Evolutionary conservation across 2,329 filamentous ascomycete species (phyloP).

Genomic region (Phialemoniopsis sp.): DNA sequence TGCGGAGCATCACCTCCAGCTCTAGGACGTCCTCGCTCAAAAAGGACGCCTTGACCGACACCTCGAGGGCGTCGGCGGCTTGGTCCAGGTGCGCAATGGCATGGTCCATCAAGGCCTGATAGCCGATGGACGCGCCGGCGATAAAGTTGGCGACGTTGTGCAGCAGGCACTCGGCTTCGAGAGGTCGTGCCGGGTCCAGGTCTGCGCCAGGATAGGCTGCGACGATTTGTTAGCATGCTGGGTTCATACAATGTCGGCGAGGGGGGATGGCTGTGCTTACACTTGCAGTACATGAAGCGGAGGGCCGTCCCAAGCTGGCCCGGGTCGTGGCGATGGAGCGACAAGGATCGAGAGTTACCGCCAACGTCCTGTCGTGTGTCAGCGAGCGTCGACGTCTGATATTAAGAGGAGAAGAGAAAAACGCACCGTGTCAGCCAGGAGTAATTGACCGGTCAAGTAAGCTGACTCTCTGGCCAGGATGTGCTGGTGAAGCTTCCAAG

Average conservation of each 20-base stretch:
- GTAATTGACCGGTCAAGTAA: slow-evolving; percentile 4
- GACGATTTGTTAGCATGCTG: slow-evolving; percentile 1
- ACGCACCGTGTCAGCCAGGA: neutral
- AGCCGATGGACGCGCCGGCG: slow-evolving; percentile 15
- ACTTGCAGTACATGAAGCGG: slow-evolving; percentile 19
- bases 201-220: slow-evolving; percentile 10
- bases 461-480: slow-evolving; percentile 6
- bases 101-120: slow-evolving; percentile 15
- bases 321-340: slow-evolving; percentile 8
- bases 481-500: slow-evolving; percentile 7
- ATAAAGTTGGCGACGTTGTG: slow-evolving; percentile 18
- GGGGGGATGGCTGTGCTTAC: slow-evolving; percentile 12
- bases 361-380: slow-evolving; percentile 1
- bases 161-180: slow-evolving; percentile 11
- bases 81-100: slow-evolving; percentile 52
- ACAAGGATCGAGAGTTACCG: slow-evolving; percentile 2
- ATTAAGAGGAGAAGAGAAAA: neutral
- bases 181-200: slow-evolving; percentile 8
- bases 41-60: slow-evolving; percentile 5
- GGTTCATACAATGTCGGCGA: neutral
- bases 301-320: slow-evolving; percentile 14
- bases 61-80: slow-evolving; percentile 43
- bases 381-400: neutral
- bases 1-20: slow-evolving; percentile 13
- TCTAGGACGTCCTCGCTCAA: slow-evolving; percentile 7